Base-by-base conservation (phyloP, 176 grass and related monocot species). In the Cocos nucifera region DNA sequence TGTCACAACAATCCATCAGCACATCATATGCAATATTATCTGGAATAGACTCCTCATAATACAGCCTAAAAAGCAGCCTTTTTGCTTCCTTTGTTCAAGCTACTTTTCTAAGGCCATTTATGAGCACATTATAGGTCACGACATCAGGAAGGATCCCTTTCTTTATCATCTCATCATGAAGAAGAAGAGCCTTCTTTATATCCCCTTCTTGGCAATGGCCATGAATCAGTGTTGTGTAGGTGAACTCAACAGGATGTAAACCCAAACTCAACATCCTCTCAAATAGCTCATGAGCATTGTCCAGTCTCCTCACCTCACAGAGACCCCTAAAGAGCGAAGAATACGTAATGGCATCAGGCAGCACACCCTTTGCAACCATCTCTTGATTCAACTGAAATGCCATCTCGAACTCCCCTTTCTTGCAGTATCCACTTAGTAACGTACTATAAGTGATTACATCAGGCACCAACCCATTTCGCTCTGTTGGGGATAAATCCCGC, bases 41-140 rank as follows among this genome's bases (percentile, higher is more conserved):
- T 58, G 83, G 86, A 77, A 84, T 67, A 62, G 63, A 56, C 24
- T 82, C 75, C 68, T 82, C 78, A 5, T 84, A 72, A 58, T 85
- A 86, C 52, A 83, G 23, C 57, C 80, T 82, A 48, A 86, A 85
- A 56, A 96, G 73, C 15, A 96, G 67, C 26, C 68, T 68, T 18
- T 90, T 79, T 15, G 78, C 91, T 74, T 96, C 80, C 72, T 87
- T 87, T 27, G 65, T 85, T 19, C 62, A 69, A 61, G 83, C 77
- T 59, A 75, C 82, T 65, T 90, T 96, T 60, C 79, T 76, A 65
- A 90, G 77, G 29, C 86, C 83, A 65, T 79, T 79, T 70, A 86
- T 89, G 59, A 89, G 80, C 59, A 81, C 85, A 78, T 62, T 86
- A 76, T 83, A 95, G 3, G 86, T 95, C 35, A 89, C 90, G 44